Evolutionary conservation across 1,139 yeast genomes (phyloP), one percentile per base, ranked within the genome.

Genomic region (Hyphopichia khmerensis): DNA sequence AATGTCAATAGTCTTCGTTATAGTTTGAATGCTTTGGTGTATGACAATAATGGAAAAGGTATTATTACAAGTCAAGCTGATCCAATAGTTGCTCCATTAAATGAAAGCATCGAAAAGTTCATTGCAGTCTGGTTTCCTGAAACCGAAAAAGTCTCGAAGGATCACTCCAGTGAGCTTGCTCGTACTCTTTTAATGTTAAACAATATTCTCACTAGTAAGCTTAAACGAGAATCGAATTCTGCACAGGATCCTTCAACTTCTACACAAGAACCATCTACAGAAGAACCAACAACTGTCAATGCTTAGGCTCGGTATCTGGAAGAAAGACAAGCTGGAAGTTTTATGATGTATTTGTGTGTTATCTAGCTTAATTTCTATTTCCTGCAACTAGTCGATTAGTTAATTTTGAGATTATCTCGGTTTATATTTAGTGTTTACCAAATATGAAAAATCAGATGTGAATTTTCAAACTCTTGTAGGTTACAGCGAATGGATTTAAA

Each of bases 41-140:
- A 77, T 55, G 81, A 82, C 55, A 69, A 78, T 10, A 67, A 80
- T 34, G 88, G 87, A 15, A 80, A 79, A 52, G 84, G 86, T 33
- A 59, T 82, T 38, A 54, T 86, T 35, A 70, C 86, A 49, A 69
- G 84, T 16, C 75, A 78, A 35, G 60, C 82, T 26, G 91, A 87
- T 55, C 87, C 89, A 4, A 35, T 84, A 15, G 66, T 85, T 36
- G 71, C 65, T 37, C 90, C 91, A 16, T 41, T 82, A 34, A 87
- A 87, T 62, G 64, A 70, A 38, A 65, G 70, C 35, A 59, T 86
- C 45, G 82, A 77, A 50, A 60, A 67, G 6, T 52, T 69, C 33
- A 70, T 82, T 35, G 50, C 48, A 13, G 44, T 47, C 32, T 49
- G 52, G 44, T 51, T 51, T 36, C 87, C 88, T n/a, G 67, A 65